Evolutionary conservation across 2,329 filamentous ascomycete species (phyloP), one percentile per base, ranked within the genome.

Genomic region (Colletotrichum paranaense): DNA sequence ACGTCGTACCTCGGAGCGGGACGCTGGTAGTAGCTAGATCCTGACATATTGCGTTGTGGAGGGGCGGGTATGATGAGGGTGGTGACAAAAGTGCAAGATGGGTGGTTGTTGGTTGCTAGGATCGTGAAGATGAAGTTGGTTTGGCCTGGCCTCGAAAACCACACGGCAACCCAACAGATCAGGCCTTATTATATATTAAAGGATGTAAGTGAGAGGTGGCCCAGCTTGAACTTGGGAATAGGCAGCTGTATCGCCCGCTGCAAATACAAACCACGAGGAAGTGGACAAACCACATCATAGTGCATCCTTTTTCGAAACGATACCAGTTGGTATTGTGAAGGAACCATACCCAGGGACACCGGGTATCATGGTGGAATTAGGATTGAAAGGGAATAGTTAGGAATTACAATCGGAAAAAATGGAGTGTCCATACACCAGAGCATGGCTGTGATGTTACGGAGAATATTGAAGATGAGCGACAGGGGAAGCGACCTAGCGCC

Each of bases 1-100:
- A n/a, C 12, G 49, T 26, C 68, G 14, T 68, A 74, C 72, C 59
- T 74, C 19, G 57, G 32, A 55, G 62, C 12, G 32, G 46, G 35
- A 28, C 67, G 28, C 30, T 57, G 35, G 38, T 42, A 32, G 53
- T 42, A 28, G 63, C 42, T 62, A 22, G 67, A 62, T 22, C 60
- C 56, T 5, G 71, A 49, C 71, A 73, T 73, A 3, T 57, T 65
- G 62, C 14, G 42, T n/a, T 26, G 26, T 42, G 49, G 52, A 28
- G 62, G 52, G 30, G 52, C 22, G 52, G 62, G 62, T n/a, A 22
- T 16, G 32, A 22, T 38, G 46, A 55, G 22, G 14, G 22, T 16
- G 19, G 46, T 26, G 46, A 22, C 26, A 4, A 55, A 65, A 14
- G 24, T 65, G 62, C 62, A 46, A 26, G 19, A 46, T 3, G 8